These are phyloP conservation scores for Melaleuca alternifolia DNA, from an alignment of 345 rosid genomes.

Conservation along the genomic window DNA sequence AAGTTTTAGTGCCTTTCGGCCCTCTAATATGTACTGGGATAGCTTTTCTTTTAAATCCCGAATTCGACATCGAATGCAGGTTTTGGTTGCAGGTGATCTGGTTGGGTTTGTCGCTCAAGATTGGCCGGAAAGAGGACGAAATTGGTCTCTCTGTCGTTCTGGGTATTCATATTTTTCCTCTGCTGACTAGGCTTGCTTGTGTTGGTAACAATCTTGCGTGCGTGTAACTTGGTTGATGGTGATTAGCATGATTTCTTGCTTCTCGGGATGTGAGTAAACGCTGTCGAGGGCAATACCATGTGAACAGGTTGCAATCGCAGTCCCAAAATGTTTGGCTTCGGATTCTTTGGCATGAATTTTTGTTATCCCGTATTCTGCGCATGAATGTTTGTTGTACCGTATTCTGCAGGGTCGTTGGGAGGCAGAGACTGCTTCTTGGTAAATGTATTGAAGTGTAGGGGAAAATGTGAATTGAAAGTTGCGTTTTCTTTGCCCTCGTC, in stretches of 20 bases:
- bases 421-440: background rate
- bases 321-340: background rate
- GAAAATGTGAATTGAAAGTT: too few relatives aligned
- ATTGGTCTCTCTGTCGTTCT: background rate
- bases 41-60: background rate
- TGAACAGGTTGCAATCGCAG: background rate
- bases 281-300: background rate
- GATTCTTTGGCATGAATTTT: background rate
- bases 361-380: background rate
- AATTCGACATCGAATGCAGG: background rate
- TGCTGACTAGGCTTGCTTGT: background rate
- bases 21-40: background rate
- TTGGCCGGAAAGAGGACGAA: background rate
- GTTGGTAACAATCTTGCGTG: background rate
- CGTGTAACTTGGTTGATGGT: background rate
- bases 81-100: background rate
- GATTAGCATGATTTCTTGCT: background rate
- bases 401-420: background rate
- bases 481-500: background rate
- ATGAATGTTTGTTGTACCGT: background rate
- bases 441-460: background rate
- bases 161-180: background rate
- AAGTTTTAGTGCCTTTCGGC: background rate
- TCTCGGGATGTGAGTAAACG: background rate
- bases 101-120: background rate